Evolutionary conservation across 192 early-diverging fungal genomes (phyloP), one percentile per base, ranked within the genome.

Genomic region (Linnemannia elongata): DNA sequence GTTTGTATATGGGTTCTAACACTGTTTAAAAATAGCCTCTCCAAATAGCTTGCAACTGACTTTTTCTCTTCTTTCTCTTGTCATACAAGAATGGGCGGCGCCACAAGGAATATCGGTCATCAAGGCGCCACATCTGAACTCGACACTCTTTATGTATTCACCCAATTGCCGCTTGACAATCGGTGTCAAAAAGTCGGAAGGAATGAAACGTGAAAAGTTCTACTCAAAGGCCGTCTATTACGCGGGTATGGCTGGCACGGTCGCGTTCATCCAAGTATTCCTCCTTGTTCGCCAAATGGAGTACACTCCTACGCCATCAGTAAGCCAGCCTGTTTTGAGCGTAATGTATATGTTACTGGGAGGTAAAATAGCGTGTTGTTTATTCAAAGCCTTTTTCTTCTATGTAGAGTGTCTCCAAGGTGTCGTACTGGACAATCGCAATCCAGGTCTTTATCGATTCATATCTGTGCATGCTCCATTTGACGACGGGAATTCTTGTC

Each of bases 301-400:
- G 57, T 90, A 92, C 54, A 93, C 94, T 22, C 89, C 90, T 24
- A 95, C 94, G 27, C 94, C 93, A 12, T 94, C 94, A 9, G 92
- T 92, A 92, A 83, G 90, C 55, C 54, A 9, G 5, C 27, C 4
- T 33, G 10, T 7, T 3, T 33, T 33, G 1, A 60, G n/a, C n/a
- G n/a, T 6, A 2, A 18, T 22, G 6, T 73, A 13, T 74, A 49
- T 33, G 24, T 0, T 30, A 39, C 68, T 18, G 30, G 66, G 20
- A 33, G 33, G n/a, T n/a, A 9, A 39, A 39, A 20, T 36, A 5
- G 52, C 2, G 3, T 39, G 49, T 52, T 44, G 47, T 47, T 60
- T 38, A 30, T 22, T 30, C 68, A 69, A 36, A 77, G 44, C 36
- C 27, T 0, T 12, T 30, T 10, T 72, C 12, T 54, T 20, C 3